Percentiles rank a stretch among this genome's conserved stretches.
These are phyloP conservation scores for Sugiyamaella valdiviana DNA, from an alignment of 805 yeast genomes.

Conservation along the genomic window DNA sequence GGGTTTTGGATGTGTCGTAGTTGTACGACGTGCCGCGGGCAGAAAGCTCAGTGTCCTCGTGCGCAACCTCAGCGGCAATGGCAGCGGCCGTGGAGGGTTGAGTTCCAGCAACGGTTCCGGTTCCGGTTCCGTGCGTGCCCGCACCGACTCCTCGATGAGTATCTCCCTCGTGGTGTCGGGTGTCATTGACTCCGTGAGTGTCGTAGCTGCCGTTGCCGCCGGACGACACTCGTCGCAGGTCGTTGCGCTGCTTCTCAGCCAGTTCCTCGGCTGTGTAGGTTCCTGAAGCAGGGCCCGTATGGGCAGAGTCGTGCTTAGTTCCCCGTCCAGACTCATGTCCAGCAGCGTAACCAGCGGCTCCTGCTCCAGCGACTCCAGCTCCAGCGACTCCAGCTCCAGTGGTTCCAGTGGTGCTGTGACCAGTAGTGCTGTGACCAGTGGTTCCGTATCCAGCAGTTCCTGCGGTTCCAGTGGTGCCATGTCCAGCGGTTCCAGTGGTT, in stretches of 20 bases:
- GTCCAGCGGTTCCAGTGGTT: not conserved
- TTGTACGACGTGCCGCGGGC: too few relatives aligned
- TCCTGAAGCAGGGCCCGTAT: too few relatives aligned
- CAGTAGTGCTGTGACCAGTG: not conserved
- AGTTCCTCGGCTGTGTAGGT: conserved; percentile 1
- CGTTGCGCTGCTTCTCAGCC: conserved; percentile 1
- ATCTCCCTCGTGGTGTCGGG: not conserved
- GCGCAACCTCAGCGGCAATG: too few relatives aligned
- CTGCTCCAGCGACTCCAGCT: conserved; percentile 1
- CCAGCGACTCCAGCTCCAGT: not conserved
- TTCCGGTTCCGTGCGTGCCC: not conserved
- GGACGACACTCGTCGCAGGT: not conserved
- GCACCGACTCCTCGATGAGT: not conserved
- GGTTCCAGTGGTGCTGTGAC: not conserved
- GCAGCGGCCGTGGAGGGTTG: too few relatives aligned
- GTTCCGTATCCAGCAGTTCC: not conserved
- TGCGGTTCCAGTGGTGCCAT: not conserved
- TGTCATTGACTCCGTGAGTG: not conserved
- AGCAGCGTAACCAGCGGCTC: not conserved
- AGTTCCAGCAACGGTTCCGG: not conserved
- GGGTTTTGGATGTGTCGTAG: too few relatives aligned
- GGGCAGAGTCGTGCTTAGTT: too few relatives aligned
- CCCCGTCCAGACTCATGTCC: not conserved
- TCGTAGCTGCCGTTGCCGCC: not conserved
- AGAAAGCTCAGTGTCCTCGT: too few relatives aligned